Evolutionary conservation across 345 rosid species (phyloP).

Genomic region (Erucastrum elatum): DNA sequence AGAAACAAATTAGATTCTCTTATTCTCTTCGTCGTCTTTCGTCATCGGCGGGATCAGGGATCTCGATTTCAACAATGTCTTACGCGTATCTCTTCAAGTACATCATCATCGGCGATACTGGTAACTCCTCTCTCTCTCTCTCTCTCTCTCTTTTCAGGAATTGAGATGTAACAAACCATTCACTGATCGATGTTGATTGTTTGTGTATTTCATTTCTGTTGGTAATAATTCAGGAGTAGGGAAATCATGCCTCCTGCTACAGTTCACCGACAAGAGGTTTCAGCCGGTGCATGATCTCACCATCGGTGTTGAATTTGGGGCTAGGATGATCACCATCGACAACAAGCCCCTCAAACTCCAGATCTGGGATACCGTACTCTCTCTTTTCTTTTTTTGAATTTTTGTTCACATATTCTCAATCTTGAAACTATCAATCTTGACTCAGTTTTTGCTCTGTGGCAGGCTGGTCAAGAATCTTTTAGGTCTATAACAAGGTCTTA

Average conservation of each 20-base stretch:
- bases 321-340: conserved; percentile 90
- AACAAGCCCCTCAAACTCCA: conserved; percentile 94
- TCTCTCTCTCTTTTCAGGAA: neutral
- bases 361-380: conserved; percentile 93
- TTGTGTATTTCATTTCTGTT: neutral
- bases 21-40: neutral
- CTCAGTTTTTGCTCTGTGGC: neutral
- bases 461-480: conserved; percentile 99
- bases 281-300: conserved; percentile 97
- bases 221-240: conserved; percentile 62
- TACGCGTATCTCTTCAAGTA: conserved; percentile 97
- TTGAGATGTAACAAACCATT: neutral
- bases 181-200: neutral
- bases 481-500: conserved; percentile 97
- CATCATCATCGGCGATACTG: conserved; percentile 97
- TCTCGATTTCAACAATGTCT: conserved; percentile 43
- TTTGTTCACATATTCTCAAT: neutral
- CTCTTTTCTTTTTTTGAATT: neutral
- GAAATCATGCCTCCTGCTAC: conserved; percentile 93
- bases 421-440: neutral
- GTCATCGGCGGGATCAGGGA: neutral
- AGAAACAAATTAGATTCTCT: conserved; percentile 8
- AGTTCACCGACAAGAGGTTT: conserved; percentile 97
- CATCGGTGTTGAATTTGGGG: conserved; percentile 93
- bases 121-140: conserved; percentile 30